These are phyloP conservation scores for Spinacia oleracea DNA, from an alignment of 179 eudicot species.

Conservation along the genomic window DNA sequence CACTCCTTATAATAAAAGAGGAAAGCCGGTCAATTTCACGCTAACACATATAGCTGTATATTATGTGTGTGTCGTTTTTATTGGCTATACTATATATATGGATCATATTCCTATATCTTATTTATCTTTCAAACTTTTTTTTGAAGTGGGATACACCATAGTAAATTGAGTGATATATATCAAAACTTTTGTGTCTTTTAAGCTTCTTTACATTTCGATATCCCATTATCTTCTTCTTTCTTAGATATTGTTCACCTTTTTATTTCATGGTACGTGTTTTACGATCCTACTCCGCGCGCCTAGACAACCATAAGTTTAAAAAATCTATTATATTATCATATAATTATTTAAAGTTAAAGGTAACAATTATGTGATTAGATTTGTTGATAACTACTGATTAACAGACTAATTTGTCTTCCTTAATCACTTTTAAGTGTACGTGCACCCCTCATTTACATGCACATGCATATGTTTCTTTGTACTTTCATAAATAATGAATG, in stretches of 20 bases:
- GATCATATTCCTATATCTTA: constrained; percentile 1
- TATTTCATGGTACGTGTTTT: too few relatives aligned
- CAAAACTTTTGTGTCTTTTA: constrained; percentile 7
- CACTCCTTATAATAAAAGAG: not conserved
- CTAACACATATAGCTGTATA: not conserved
- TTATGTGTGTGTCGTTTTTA: not conserved
- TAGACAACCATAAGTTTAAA: not conserved
- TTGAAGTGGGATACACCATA: not conserved
- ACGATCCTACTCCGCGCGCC: not conserved
- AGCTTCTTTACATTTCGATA: constrained; percentile 10
- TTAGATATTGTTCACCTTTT: constrained; percentile 9
- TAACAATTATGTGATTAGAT: not conserved
- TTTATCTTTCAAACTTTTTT: not conserved
- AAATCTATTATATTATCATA: too few relatives aligned
- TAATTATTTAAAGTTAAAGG: not conserved
- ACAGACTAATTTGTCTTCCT: not conserved
- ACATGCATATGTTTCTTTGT: too few relatives aligned
- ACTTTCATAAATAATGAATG: too few relatives aligned
- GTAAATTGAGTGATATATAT: not conserved
- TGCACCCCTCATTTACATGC: not conserved
- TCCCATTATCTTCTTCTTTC: constrained; percentile 12
- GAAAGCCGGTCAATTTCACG: not conserved
- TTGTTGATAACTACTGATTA: constrained; percentile 11
- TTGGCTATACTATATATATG: not conserved
- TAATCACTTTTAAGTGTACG: not conserved